Conservation (phyloP, 768 basidiomycete species). For the Brasilioporus rufonigricans region DNA sequence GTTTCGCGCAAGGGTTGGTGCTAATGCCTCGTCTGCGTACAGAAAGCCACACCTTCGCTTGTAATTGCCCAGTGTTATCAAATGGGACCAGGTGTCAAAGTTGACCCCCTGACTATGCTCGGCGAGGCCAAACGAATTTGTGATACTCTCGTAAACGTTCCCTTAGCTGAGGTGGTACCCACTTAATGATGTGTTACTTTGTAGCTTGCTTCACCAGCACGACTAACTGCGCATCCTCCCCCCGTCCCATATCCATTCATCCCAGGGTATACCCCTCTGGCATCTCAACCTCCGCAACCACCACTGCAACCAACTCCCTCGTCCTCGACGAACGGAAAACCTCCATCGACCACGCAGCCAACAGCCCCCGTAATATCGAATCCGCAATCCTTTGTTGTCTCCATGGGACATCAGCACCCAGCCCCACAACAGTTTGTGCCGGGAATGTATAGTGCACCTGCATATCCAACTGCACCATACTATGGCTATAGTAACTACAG, state of each 20-base stretch:
- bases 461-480: conserved; percentile 63
- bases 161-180: neutral
- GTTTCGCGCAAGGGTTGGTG: conserved; percentile 1
- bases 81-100: conserved; percentile 62
- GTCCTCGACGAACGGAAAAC: conserved; percentile 35
- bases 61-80: conserved; percentile 82
- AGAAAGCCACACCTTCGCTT: conserved; percentile 59
- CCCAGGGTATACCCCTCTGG: conserved; percentile 36
- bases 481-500: conserved; percentile 50
- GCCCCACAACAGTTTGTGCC: conserved; percentile 44
- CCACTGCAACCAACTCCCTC: conserved; percentile 36
- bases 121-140: conserved; percentile 76
- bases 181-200: conserved; percentile 11
- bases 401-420: conserved; percentile 55
- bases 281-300: conserved; percentile 31
- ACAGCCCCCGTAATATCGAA: conserved; percentile 60
- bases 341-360: conserved; percentile 31
- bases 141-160: conserved; percentile 60
- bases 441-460: conserved; percentile 31
- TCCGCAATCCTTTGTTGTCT: conserved; percentile 69
- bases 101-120: conserved; percentile 74
- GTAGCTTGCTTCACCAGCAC: conserved; percentile 73
- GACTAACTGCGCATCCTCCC: conserved; percentile 64
- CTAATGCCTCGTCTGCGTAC: conserved; percentile 11
- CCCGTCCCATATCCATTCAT: conserved; percentile 53